These are phyloP conservation scores for Monosporascus sp. DNA, from an alignment of 2,329 filamentous ascomycete genomes.

Conservation along the genomic window DNA sequence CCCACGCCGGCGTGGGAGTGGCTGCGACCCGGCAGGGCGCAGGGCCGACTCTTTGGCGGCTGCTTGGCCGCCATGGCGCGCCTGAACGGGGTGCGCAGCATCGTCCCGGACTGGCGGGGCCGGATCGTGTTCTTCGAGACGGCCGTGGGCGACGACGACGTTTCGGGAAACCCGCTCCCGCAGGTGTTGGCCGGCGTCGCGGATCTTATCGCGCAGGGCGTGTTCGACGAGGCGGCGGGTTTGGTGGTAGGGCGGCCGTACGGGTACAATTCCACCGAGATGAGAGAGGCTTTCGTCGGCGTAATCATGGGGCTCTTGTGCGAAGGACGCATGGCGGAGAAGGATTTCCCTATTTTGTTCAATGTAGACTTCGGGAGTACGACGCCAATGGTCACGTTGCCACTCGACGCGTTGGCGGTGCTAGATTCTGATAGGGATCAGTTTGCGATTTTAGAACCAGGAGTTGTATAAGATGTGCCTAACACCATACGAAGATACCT, in stretches of 20 bases:
- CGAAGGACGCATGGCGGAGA: conserved; percentile 25
- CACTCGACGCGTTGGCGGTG: conserved; percentile 30
- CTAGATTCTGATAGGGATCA: conserved; percentile 33
- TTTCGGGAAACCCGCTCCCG: conserved; percentile 18
- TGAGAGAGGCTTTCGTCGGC: conserved; percentile 22
- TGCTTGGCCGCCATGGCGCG: conserved; percentile 37
- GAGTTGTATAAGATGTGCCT: conserved; percentile 1
- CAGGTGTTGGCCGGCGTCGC: conserved; percentile 31
- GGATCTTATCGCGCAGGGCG: conserved; percentile 36
- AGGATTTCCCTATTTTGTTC: conserved; percentile 35
- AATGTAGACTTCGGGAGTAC: conserved; percentile 41
- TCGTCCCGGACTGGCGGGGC: conserved; percentile 33
- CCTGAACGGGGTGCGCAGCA: conserved; percentile 26
- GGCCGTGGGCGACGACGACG: conserved; percentile 26
- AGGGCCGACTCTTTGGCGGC: conserved; percentile 41
- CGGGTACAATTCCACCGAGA: conserved; percentile 32
- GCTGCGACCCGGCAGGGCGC: conserved; percentile 29
- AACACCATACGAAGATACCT: too few relatives aligned
- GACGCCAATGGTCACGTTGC: conserved; percentile 36
- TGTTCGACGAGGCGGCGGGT: conserved; percentile 36
- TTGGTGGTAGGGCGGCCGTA: conserved; percentile 37
- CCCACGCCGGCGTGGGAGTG: conserved; percentile 30
- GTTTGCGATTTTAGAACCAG: conserved; percentile 28
- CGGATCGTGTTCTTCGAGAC: conserved; percentile 39
- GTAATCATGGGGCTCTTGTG: conserved; percentile 31